Evolutionary conservation across 805 yeast genomes (phyloP).

Genomic region (Kazachstania kunashirensis): DNA sequence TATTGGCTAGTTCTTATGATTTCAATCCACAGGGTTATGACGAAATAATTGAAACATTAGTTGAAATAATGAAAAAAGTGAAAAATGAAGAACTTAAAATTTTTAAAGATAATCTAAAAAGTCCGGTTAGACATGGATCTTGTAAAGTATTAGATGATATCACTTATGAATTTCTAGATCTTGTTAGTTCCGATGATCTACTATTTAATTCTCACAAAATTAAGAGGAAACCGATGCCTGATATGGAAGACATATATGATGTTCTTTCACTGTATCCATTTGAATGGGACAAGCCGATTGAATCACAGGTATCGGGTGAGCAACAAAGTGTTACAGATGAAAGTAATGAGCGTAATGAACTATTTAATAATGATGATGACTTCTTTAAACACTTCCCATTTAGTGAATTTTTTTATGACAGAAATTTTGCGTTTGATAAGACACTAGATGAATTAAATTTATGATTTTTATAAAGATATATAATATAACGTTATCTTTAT

Average conservation of each 20-base stretch:
- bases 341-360: not conserved
- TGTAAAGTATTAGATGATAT: constrained; percentile 1
- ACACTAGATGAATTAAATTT: constrained; percentile 2
- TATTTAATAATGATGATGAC: not conserved
- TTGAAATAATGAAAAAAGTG: not conserved
- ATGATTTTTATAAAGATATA: not conserved
- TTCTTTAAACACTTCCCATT: constrained; percentile 1
- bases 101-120: not conserved
- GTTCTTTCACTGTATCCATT: constrained; percentile 2
- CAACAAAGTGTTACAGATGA: not conserved
- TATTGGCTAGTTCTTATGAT: constrained; percentile 1
- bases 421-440: constrained; percentile 5
- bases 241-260: not conserved
- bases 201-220: not conserved
- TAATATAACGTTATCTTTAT: no score
- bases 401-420: constrained; percentile 6
- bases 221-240: not conserved
- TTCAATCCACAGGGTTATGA: constrained; percentile 1
- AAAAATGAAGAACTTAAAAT: constrained; percentile 1
- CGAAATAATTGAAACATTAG: not conserved
- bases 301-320: no score
- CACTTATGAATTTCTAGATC: not conserved
- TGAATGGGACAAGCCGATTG: constrained; percentile 1
- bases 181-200: constrained; percentile 2
- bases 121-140: not conserved